Evolutionary conservation across 2,329 filamentous ascomycete species (phyloP).

Genomic region (Cryphonectria parasitica): DNA sequence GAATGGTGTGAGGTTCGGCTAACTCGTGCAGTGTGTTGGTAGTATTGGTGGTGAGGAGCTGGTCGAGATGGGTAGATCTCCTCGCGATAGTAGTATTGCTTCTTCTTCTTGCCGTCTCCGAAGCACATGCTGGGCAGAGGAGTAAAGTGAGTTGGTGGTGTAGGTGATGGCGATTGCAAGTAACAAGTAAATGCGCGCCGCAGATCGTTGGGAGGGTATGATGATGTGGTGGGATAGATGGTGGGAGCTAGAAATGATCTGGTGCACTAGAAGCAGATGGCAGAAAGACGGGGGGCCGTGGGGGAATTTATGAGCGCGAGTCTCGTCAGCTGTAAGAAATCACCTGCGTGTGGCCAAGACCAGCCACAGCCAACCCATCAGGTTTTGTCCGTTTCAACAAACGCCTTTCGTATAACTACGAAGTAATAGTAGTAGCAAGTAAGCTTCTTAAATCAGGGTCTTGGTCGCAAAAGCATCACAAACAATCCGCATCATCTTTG

Average conservation of each 20-base stretch:
- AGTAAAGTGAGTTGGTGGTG: too few relatives aligned
- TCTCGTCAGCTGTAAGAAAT: not conserved
- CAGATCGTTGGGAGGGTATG: not conserved
- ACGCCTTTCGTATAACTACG: not conserved
- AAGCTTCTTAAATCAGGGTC: not conserved
- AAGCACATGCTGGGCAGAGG: conserved; percentile 15
- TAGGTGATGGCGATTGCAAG: not conserved
- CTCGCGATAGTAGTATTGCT: conserved; percentile 15
- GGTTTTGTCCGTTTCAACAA: not conserved
- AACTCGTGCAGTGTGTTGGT: conserved; percentile 6
- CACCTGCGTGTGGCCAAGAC: conserved; percentile 1
- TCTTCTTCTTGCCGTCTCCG: not conserved
- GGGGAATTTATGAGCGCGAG: not conserved
- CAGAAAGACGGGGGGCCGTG: not conserved
- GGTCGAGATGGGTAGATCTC: conserved; percentile 6
- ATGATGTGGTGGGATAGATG: not conserved
- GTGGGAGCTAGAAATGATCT: not conserved
- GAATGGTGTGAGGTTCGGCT: conserved; percentile 1
- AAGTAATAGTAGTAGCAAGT: not conserved
- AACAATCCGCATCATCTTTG: not conserved
- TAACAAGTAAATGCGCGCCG: not conserved
- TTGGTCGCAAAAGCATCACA: not conserved
- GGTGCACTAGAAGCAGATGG: not conserved
- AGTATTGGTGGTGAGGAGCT: not conserved
- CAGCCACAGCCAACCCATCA: not conserved